Evolutionary conservation across 345 rosid species (phyloP).

Genomic region (Populus pruinosa): DNA sequence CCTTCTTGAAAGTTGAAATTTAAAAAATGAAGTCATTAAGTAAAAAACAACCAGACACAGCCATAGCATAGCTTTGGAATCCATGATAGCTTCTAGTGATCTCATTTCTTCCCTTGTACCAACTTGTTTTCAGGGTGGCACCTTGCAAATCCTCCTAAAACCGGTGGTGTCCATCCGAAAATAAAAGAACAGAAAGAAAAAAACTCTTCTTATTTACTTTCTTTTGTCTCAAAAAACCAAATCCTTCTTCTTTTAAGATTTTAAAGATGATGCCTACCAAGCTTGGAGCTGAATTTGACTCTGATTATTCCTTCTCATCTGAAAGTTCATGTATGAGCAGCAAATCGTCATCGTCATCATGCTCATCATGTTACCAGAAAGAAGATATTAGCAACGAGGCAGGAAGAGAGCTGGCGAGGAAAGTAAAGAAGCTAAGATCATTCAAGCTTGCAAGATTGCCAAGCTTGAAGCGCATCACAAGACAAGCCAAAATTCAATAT

Average conservation of each 20-base stretch:
- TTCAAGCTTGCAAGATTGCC: conserved; percentile 38
- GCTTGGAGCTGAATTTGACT: conserved; percentile 12
- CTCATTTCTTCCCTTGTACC: neutral
- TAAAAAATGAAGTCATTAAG: neutral
- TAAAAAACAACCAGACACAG: neutral
- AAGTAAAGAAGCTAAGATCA: conserved; percentile 44
- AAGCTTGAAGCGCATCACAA: conserved; percentile 26
- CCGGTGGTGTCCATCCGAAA: neutral
- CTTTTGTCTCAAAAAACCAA: neutral
- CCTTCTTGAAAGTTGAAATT: neutral
- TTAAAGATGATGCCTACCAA: neutral
- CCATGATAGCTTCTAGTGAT: neutral
- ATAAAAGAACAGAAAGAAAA: neutral
- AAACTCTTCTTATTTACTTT: neutral
- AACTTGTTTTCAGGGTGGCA: neutral
- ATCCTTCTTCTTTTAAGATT: neutral
- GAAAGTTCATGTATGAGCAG: neutral
- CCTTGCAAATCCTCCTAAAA: neutral
- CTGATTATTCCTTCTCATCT: neutral
- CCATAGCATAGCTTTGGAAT: neutral
- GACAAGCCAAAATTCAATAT: conserved; percentile 22
- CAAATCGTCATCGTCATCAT: neutral
- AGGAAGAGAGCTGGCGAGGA: conserved; percentile 19
- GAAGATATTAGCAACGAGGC: neutral
- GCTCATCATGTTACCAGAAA: neutral